Percentiles rank a stretch among this genome's conserved stretches.
These are phyloP conservation scores for Aspergillus ochraceus DNA, from an alignment of 2,329 filamentous ascomycete genomes.

Conservation along the genomic window DNA sequence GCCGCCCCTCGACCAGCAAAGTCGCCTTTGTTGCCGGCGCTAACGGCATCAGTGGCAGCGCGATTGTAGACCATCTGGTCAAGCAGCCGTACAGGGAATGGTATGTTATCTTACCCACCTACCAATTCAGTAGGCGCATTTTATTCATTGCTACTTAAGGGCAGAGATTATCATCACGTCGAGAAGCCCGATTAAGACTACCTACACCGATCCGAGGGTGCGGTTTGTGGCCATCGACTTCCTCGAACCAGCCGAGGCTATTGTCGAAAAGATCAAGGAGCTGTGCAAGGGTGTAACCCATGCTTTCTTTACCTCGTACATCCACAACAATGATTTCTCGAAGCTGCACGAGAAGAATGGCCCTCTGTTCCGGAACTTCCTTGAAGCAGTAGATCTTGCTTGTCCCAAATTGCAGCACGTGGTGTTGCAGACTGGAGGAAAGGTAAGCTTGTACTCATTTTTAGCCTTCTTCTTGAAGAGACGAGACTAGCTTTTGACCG, in stretches of 20 bases:
- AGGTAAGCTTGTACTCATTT: background rate
- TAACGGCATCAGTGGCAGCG: too few relatives aligned
- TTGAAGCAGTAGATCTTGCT: conserved; percentile 2
- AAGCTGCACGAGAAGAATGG: conserved; percentile 1
- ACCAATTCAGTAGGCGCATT: too few relatives aligned
- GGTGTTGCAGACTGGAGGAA: conserved; percentile 6
- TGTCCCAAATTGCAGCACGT: conserved; percentile 2
- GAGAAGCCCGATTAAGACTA: conserved; percentile 1
- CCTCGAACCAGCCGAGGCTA: background rate
- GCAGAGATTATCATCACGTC: conserved; percentile 5
- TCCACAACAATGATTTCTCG: conserved; percentile 5
- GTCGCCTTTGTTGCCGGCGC: conserved; percentile 7
- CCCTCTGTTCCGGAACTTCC: conserved; percentile 8
- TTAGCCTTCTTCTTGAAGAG: too few relatives aligned
- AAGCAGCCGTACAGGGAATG: conserved; percentile 5
- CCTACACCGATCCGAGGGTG: conserved; percentile 4
- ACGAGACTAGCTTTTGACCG: too few relatives aligned
- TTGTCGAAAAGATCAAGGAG: background rate
- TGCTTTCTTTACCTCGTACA: conserved; percentile 10
- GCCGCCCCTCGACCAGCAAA: too few relatives aligned
- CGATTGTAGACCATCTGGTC: background rate
- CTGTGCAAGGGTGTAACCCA: conserved; percentile 4
- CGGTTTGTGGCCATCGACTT: conserved; percentile 5
- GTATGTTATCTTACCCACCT: background rate
- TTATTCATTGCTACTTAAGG: background rate